phyloP scores from a whole-genome alignment of 371 early-diverging fungal genomes.

The Mortierella sp. region DNA sequence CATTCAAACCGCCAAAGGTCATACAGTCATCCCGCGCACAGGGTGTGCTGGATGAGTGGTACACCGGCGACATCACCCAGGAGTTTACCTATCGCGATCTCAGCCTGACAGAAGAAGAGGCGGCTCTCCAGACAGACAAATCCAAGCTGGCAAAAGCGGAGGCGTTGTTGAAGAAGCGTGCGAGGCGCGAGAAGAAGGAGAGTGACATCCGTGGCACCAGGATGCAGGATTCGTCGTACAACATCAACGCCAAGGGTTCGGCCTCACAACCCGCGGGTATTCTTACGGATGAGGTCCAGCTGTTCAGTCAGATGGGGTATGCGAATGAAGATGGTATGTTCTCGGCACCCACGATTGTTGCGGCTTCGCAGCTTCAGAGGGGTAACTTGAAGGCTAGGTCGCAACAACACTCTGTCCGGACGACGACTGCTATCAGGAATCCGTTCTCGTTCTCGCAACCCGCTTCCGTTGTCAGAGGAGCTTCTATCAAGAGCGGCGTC shows the following conservation, averaged over 20 bases:
- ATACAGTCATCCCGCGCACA: not conserved
- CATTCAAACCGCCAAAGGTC: not conserved
- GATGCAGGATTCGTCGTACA: slow-evolving; percentile 18
- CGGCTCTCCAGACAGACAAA: not conserved
- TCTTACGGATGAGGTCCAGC: not conserved
- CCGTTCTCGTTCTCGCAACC: not conserved
- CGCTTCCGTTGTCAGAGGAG: not conserved
- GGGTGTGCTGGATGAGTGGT: not conserved
- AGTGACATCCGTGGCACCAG: not conserved
- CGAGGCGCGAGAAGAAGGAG: slow-evolving; percentile 31
- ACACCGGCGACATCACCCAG: not conserved
- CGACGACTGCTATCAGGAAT: not conserved
- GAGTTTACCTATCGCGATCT: not conserved
- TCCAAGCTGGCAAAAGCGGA: slow-evolving; percentile 28
- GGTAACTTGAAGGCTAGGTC: not conserved
- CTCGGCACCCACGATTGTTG: slow-evolving; percentile 40
- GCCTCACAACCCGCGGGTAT: slow-evolving; percentile 34
- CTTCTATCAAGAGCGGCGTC: slow-evolving; percentile 7
- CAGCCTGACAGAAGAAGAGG: slow-evolving; percentile 4
- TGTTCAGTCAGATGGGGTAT: not conserved
- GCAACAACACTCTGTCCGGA: not conserved
- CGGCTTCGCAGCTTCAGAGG: slow-evolving; percentile 19
- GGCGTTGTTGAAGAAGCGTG: slow-evolving; percentile 23
- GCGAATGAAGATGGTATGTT: slow-evolving; percentile 42
- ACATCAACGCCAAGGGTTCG: slow-evolving; percentile 24